Percentiles rank a stretch among this genome's conserved stretches.
These are phyloP conservation scores for Lactarius pseudohatsudake DNA, from an alignment of 768 basidiomycete species.

Conservation along the genomic window DNA sequence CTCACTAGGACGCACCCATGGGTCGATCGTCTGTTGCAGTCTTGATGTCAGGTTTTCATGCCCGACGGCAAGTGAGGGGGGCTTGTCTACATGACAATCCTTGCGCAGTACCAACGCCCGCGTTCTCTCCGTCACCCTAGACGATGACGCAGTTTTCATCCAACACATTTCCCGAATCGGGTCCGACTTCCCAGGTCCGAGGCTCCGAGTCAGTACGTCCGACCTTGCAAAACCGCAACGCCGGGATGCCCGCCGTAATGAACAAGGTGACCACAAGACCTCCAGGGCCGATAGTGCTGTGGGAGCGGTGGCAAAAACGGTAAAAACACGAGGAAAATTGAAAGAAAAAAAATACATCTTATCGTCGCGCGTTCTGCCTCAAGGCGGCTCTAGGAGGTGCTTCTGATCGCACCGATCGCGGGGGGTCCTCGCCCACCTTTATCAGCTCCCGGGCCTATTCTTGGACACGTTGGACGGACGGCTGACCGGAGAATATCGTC, in stretches of 20 bases:
- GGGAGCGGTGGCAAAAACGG: not conserved
- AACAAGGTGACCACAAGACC: not conserved
- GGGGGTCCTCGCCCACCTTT: not conserved
- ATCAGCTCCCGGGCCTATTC: conserved; percentile 8
- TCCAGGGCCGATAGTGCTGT: not conserved
- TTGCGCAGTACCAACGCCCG: not conserved
- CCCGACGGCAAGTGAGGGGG: not conserved
- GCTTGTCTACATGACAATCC: not conserved
- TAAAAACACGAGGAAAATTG: not conserved
- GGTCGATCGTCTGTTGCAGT: not conserved
- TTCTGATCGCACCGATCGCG: conserved; percentile 9
- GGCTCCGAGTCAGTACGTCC: too few relatives aligned
- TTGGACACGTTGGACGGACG: not conserved
- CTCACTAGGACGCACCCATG: not conserved
- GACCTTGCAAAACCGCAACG: not conserved
- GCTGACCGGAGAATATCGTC: not conserved
- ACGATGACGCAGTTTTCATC: conserved; percentile 5
- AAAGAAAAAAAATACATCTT: not conserved
- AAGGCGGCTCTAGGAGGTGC: conserved; percentile 7
- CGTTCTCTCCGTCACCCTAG: conserved; percentile 4
- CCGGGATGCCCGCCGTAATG: not conserved
- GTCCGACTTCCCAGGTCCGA: not conserved
- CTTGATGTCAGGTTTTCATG: not conserved
- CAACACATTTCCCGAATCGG: not conserved
- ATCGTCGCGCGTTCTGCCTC: conserved; percentile 13